Percentiles rank a stretch among this genome's conserved stretches.
These are phyloP conservation scores for Fusarium heterosporum DNA, from an alignment of 2,329 filamentous ascomycete genomes.

Conservation along the genomic window DNA sequence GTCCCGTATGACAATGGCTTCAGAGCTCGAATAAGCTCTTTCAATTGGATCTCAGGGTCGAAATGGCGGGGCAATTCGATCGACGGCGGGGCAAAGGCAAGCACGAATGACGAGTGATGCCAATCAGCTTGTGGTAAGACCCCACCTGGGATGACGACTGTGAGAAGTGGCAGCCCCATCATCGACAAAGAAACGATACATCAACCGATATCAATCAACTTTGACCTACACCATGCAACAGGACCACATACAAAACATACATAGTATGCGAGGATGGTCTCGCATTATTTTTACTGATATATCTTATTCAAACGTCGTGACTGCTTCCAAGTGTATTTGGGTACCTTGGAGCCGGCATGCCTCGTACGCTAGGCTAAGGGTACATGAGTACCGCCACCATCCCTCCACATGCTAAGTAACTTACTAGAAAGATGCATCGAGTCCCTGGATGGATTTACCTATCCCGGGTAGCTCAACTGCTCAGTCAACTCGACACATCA, in stretches of 20 bases:
- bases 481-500: too few relatives aligned
- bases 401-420: neutral
- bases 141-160: conserved; percentile 47
- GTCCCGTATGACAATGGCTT: conserved; percentile 35
- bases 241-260: conserved; percentile 10
- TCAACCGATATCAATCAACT: neutral
- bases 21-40: conserved; percentile 38
- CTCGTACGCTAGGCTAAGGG: neutral
- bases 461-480: neutral
- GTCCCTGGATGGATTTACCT: neutral
- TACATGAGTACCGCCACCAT: neutral
- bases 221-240: conserved; percentile 4
- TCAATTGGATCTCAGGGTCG: conserved; percentile 36
- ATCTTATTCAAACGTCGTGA: conserved; percentile 9
- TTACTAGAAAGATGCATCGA: neutral
- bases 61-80: conserved; percentile 47
- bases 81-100: conserved; percentile 45
- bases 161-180: conserved; percentile 35
- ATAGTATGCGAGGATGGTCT: neutral
- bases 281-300: conserved; percentile 11
- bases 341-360: neutral
- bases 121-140: conserved; percentile 36
- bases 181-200: conserved; percentile 14
- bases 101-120: conserved; percentile 40
- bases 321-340: neutral